These are phyloP conservation scores for Lachnellula willkommii DNA, from an alignment of 2,329 filamentous ascomycete genomes.

Conservation along the genomic window DNA sequence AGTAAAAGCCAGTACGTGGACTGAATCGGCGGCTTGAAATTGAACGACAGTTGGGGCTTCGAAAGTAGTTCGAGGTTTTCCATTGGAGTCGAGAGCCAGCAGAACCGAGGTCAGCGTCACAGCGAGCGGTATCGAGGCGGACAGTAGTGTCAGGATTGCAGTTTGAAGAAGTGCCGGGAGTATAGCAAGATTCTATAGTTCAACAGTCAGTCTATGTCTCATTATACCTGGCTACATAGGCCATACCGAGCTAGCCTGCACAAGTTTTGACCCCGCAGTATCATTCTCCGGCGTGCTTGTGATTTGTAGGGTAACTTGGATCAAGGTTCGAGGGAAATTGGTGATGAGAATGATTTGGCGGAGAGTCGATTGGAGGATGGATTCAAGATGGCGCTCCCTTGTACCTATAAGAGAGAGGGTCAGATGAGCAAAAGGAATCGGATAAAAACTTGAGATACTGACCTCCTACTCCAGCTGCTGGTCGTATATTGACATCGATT, in stretches of 20 bases:
- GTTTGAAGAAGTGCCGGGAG: conserved; percentile 81
- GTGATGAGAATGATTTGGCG: conserved; percentile 69
- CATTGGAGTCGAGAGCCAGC: conserved; percentile 50
- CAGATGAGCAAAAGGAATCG: conserved; percentile 5
- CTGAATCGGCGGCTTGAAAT: conserved; percentile 58
- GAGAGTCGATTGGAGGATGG: conserved; percentile 64
- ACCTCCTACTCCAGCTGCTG: conserved; percentile 79
- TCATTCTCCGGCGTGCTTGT: conserved; percentile 63
- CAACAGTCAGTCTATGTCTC: conserved; percentile 10
- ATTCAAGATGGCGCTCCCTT: conserved; percentile 77
- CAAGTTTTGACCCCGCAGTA: conserved; percentile 54
- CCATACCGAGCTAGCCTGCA: conserved; percentile 54
- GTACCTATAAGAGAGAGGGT: conserved; percentile 42
- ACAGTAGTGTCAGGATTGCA: conserved; percentile 70
- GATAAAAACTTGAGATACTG: conserved; percentile 27
- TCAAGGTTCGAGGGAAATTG: conserved; percentile 69
- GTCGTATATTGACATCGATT: conserved; percentile 84
- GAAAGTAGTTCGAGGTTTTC: conserved; percentile 40
- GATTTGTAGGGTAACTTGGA: conserved; percentile 79
- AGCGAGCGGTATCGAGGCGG: conserved; percentile 74
- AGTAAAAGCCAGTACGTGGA: conserved; percentile 83
- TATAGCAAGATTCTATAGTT: conserved; percentile 63
- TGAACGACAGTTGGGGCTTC: conserved; percentile 59
- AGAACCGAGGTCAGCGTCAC: conserved; percentile 63
- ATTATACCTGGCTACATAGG: conserved; percentile 8